Percentiles rank a stretch among this genome's conserved stretches.
Conservation (phyloP, 306 rosid genomes). For the Vicia villosa region DNA sequence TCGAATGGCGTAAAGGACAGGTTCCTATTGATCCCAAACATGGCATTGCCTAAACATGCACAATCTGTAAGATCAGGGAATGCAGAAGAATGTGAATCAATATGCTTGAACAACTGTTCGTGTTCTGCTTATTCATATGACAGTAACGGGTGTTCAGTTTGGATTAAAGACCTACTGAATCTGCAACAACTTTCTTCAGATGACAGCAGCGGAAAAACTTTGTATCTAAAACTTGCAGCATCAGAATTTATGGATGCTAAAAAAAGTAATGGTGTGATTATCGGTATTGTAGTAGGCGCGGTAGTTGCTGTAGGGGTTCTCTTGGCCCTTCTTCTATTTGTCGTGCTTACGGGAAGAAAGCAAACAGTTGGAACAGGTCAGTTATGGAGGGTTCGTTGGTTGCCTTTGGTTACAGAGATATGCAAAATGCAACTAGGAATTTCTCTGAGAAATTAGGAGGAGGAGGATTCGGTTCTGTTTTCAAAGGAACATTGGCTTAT, state of each 20-base stretch:
- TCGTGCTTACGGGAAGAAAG: slow-evolving; percentile 38
- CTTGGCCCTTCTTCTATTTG: slow-evolving; percentile 34
- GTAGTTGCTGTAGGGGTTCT: slow-evolving; percentile 35
- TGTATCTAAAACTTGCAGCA: slow-evolving; percentile 56
- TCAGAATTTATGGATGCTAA: slow-evolving; percentile 40
- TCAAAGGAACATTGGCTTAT: slow-evolving; percentile 69
- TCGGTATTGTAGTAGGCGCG: slow-evolving; percentile 43
- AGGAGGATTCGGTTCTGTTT: slow-evolving; percentile 84
- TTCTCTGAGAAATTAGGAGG: slow-evolving; percentile 84
- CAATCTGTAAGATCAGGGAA: slow-evolving; percentile 15
- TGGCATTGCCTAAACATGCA: slow-evolving; percentile 21
- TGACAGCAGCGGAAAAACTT: slow-evolving; percentile 39
- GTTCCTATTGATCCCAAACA: slow-evolving; percentile 28
- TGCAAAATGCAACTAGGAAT: slow-evolving; percentile 58
- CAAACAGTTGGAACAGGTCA: slow-evolving; percentile 31
- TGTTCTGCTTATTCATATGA: slow-evolving; percentile 45
- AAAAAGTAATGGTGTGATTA: slow-evolving; percentile 1
- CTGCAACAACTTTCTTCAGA: slow-evolving; percentile 40
- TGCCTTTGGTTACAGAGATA: slow-evolving; percentile 54
- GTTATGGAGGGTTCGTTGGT: slow-evolving; percentile 45
- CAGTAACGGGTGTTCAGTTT: slow-evolving; percentile 46
- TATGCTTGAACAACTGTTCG: slow-evolving; percentile 45
- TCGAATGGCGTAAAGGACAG: neutral
- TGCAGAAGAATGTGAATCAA: slow-evolving; percentile 41
- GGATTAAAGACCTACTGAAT: slow-evolving; percentile 43